A percentile compares a stretch with the other conserved stretches of the same genome.
These are phyloP conservation scores for Penicillium alfredii DNA, from an alignment of 495 filamentous ascomycete species.

Conservation along the genomic window DNA sequence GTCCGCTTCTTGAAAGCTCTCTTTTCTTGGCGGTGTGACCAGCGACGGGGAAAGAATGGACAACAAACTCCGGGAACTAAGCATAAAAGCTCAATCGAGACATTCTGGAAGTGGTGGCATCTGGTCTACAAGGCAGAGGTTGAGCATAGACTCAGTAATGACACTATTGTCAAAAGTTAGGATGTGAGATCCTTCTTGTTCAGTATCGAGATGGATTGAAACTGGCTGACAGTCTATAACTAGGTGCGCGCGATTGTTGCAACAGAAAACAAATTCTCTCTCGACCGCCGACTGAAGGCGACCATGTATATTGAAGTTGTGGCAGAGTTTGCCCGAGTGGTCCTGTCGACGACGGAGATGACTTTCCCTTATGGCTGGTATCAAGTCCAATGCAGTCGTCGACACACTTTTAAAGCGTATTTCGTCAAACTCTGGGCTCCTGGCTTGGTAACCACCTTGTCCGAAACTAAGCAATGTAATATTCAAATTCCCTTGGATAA, in stretches of 20 bases:
- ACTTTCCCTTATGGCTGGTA: conserved; percentile 27
- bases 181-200: conserved; percentile 12
- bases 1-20: conserved; percentile 27
- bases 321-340: conserved; percentile 21
- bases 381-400: conserved; percentile 29
- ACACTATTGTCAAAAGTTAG: conserved; percentile 18
- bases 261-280: conserved; percentile 16
- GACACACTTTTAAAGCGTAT: too few species aligned
- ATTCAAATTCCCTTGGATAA: conserved; percentile 17
- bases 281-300: conserved; percentile 17
- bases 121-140: conserved; percentile 23
- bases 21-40: conserved; percentile 27
- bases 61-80: conserved; percentile 22
- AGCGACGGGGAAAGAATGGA: conserved; percentile 30
- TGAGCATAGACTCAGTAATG: conserved; percentile 19
- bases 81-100: conserved; percentile 28
- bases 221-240: conserved; percentile 10
- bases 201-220: too few species aligned
- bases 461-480: too few species aligned
- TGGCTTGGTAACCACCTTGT: too few species aligned
- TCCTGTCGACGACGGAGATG: conserved; percentile 30
- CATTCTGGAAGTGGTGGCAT: conserved; percentile 36
- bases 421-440: too few species aligned
- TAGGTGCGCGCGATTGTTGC: conserved; percentile 22
- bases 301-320: conserved; percentile 36